Base-by-base conservation (phyloP, 2,329 filamentous ascomycete species). In the Trichoderma koningii region DNA sequence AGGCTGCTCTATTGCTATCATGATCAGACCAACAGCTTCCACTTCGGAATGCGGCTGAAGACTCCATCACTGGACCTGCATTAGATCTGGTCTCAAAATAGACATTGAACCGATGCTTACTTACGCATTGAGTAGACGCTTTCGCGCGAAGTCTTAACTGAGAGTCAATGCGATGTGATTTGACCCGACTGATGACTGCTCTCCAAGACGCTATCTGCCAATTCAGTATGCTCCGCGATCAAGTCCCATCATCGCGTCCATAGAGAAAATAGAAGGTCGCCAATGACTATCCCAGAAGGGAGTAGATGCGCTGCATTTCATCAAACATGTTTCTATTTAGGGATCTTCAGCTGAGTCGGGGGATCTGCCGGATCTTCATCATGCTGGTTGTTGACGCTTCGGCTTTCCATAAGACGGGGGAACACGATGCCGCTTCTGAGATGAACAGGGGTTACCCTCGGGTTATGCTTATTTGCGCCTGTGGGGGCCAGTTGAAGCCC, bases 121-220 rank as follows among this genome's bases (percentile, higher is more conserved):
- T 42, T 50, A 19, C 15, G 2, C 12, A 14, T 26, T n/a, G 14
- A 14, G n/a, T 19, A 26, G 9, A 14, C 14, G 17, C 9, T n/a
- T 23, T 42, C 34, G 15, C 34, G 26, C 17, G 12, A 3, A 9
- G 6, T 6, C 3, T 9, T 5, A 9, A 5, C 14, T 6, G 10
- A 41, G 17, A 9, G 30, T 14, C 47, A 12, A 45, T 51, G 45
- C 21, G 34, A 28, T 23, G 45, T 26, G 30, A 42, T 28, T 51
- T 17, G 17, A 21, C 56, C 56, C 45, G 56, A 60, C 42, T 51
- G 56, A 60, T 60, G 28, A 50, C 56, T 60, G 56, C 47, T 42
- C 21, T 19, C 23, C 34, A 19, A 17, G 34, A 38, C 47, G 41
- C 56, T 23, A 28, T 38, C 3, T 19, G 21, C 56, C 34, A 3